phyloP scores from a whole-genome alignment of 768 basidiomycete species.

The Leucocoprinus birnbaumii region DNA sequence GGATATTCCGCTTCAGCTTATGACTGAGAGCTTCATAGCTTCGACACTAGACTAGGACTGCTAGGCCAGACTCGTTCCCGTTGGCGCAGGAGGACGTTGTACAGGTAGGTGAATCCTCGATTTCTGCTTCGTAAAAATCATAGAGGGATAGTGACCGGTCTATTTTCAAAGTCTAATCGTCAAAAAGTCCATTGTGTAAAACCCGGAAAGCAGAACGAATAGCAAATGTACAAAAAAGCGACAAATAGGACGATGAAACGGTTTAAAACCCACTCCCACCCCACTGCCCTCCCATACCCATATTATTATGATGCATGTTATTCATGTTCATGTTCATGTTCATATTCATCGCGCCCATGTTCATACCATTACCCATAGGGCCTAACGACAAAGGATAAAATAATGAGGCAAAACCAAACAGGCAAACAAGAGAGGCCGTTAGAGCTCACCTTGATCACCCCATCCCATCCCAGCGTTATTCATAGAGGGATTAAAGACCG shows the following conservation, averaged over 20 bases:
- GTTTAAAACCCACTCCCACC: conserved; percentile 17
- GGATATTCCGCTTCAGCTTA: no score
- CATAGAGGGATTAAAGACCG: conserved; percentile 14
- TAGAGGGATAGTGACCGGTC: no score
- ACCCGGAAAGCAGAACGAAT: background rate
- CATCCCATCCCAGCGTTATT: conserved; percentile 17
- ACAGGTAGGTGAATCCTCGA: no score
- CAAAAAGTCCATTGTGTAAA: no score
- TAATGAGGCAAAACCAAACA: conserved; percentile 11
- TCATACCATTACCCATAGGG: conserved; percentile 20
- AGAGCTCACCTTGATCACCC: conserved; percentile 11
- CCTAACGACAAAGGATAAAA: background rate
- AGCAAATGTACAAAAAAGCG: background rate
- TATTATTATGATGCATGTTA: conserved; percentile 19
- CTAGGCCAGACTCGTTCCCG: no score
- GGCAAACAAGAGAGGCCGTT: conserved; percentile 8
- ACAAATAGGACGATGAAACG: conserved; percentile 12
- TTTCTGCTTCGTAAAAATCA: no score
- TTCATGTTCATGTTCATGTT: conserved; percentile 17
- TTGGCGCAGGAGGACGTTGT: no score
- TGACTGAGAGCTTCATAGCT: no score
- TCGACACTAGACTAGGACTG: no score
- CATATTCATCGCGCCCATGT: conserved; percentile 22
- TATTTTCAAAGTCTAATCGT: no score
- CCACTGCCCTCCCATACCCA: conserved; percentile 20